phyloP scores from a whole-genome alignment of 2,329 filamentous ascomycete species.

The Fusarium devonianum region DNA sequence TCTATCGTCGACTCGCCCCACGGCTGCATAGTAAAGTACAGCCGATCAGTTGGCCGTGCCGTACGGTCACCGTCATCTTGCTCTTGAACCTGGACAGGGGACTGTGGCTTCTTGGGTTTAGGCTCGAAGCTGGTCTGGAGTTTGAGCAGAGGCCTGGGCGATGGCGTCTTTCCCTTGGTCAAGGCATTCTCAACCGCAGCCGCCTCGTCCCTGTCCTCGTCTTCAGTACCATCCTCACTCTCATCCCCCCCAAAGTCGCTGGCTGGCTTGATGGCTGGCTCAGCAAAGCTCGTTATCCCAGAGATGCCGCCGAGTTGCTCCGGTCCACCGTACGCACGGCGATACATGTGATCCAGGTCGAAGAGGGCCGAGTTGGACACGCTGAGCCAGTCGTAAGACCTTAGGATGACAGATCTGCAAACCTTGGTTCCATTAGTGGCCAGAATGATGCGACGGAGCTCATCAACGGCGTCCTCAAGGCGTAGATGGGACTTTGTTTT shows the following conservation, averaged over 20 bases:
- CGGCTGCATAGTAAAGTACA: conserved; percentile 38
- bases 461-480: conserved; percentile 69
- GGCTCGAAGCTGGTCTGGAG: conserved; percentile 54
- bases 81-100: conserved; percentile 17
- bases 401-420: conserved; percentile 58
- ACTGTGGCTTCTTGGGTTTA: conserved; percentile 23
- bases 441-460: conserved; percentile 66
- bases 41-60: conserved; percentile 46
- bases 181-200: conserved; percentile 40
- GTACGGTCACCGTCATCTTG: conserved; percentile 50
- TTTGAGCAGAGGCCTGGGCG: conserved; percentile 47
- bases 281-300: conserved; percentile 39
- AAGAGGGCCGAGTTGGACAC: conserved; percentile 57
- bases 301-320: conserved; percentile 57
- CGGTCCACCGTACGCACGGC: conserved; percentile 61
- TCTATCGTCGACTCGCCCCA: conserved; percentile 53
- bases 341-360: conserved; percentile 65
- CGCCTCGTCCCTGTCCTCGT: too few relatives aligned
- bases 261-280: conserved; percentile 35
- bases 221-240: conserved; percentile 36
- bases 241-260: conserved; percentile 34
- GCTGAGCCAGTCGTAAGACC: conserved; percentile 65
- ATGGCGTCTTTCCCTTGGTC: conserved; percentile 36
- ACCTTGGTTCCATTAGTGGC: conserved; percentile 59
- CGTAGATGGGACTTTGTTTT: conserved; percentile 52